phyloP scores from a whole-genome alignment of 176 grass and related monocot genomes.

The Secale cereale region DNA sequence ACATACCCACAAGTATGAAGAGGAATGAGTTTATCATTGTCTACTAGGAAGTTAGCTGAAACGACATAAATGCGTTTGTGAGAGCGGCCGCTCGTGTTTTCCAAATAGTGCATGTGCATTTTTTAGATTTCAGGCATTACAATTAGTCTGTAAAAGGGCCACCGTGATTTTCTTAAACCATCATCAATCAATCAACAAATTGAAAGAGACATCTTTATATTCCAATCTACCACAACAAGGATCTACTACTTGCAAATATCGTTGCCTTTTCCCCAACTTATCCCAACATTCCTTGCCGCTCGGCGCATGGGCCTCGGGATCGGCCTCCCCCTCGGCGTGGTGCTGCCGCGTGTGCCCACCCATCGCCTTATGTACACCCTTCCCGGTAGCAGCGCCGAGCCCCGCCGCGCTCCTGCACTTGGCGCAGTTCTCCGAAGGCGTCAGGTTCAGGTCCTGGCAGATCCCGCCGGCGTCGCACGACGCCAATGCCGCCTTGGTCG shows the following conservation, averaged over 20 bases:
- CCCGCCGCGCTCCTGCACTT: conserved; percentile 42
- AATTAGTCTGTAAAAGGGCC: no score
- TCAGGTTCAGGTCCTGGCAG: conserved; percentile 68
- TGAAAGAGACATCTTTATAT: not conserved
- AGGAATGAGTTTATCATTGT: no score
- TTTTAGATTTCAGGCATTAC: no score
- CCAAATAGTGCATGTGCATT: no score
- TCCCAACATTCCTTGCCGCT: no score
- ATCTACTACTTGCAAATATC: not conserved
- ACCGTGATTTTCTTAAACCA: no score
- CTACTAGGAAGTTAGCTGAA: no score
- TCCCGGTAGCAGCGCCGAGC: conserved; percentile 17
- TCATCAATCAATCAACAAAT: not conserved
- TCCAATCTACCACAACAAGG: not conserved
- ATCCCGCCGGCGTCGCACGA: conserved; percentile 33
- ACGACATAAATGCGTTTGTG: no score
- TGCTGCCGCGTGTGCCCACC: conserved; percentile 82
- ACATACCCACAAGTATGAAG: no score
- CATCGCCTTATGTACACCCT: conserved; percentile 34
- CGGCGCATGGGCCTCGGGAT: not conserved
- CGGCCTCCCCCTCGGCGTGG: conserved; percentile 30
- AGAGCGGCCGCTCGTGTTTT: no score
- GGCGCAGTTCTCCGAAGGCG: conserved; percentile 72
- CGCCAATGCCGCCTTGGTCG: not conserved
- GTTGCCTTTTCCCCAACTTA: not conserved